These are phyloP conservation scores for Keqinozyma sinolaborantium DNA, from an alignment of 1,139 yeast species.

Conservation along the genomic window DNA sequence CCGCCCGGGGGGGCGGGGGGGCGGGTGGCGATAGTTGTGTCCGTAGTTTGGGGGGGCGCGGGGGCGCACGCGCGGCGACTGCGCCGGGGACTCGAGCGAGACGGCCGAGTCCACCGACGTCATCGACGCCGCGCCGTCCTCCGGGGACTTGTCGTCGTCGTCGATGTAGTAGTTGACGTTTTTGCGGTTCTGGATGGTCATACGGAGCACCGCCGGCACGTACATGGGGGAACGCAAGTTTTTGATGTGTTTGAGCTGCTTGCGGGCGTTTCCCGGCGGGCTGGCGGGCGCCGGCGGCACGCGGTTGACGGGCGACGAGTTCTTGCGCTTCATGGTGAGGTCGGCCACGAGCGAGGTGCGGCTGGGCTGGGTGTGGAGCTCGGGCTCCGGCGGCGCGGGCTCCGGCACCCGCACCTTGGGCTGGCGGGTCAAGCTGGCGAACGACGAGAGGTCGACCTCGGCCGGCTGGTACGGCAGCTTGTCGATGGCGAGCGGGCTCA, in stretches of 20 bases:
- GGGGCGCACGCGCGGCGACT: constrained; percentile 13
- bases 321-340: constrained; percentile 2
- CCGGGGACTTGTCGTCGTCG: constrained; percentile 13
- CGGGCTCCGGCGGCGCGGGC: background rate
- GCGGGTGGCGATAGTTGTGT: no score
- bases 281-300: background rate
- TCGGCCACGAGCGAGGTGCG: constrained; percentile 1
- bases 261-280: constrained; percentile 1
- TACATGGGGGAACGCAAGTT: constrained; percentile 83
- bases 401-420: constrained; percentile 18
- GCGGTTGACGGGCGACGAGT: background rate
- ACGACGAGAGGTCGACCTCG: constrained; percentile 48
- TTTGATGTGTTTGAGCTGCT: constrained; percentile 50
- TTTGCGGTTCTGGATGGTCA: constrained; percentile 20
- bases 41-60: constrained; percentile 3
- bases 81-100: constrained; percentile 26
- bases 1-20: no score
- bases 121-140: constrained; percentile 23
- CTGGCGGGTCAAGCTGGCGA: constrained; percentile 47
- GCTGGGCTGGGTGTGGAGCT: background rate
- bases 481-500: constrained; percentile 38
- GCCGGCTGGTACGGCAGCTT: constrained; percentile 47
- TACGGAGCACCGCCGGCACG: constrained; percentile 84
- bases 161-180: constrained; percentile 4
- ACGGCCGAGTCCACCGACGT: constrained; percentile 34